A percentile compares a stretch with the other conserved stretches of the same genome.
Conservation (phyloP, 805 yeast genomes). For the Clavispora vitiphila region DNA sequence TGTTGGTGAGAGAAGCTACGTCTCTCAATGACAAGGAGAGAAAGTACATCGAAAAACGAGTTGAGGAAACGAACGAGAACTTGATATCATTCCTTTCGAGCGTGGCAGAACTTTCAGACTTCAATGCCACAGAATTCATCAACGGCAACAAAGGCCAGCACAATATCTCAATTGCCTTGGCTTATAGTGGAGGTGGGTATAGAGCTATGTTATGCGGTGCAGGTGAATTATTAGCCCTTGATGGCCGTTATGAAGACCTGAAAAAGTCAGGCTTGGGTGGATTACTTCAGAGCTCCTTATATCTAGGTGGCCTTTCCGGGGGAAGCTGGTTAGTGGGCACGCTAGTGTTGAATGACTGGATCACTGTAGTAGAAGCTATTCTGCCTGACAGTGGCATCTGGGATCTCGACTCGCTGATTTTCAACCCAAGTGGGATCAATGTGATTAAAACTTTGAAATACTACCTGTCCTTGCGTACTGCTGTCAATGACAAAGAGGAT, state of each 20-base stretch:
- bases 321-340: constrained; percentile 16
- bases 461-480: constrained; percentile 8
- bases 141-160: constrained; percentile 16
- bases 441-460: constrained; percentile 40
- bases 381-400: constrained; percentile 41
- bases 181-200: constrained; percentile 35
- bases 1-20: constrained; percentile 24
- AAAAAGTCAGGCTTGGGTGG: constrained; percentile 11
- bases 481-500: constrained; percentile 8
- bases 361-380: constrained; percentile 27
- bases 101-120: constrained; percentile 27
- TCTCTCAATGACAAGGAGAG: constrained; percentile 21
- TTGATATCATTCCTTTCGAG: constrained; percentile 23
- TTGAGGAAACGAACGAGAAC: constrained; percentile 25
- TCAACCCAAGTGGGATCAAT: constrained; percentile 60
- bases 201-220: constrained; percentile 30
- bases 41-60: constrained; percentile 23
- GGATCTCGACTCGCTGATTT: constrained; percentile 60
- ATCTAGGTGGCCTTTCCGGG: constrained; percentile 14
- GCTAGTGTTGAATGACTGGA: constrained; percentile 34
- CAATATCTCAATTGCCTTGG: constrained; percentile 25
- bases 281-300: constrained; percentile 11
- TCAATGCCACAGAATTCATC: constrained; percentile 28
- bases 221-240: constrained; percentile 12
- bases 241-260: constrained; percentile 5